A percentile compares a stretch with the other conserved stretches of the same genome.
phyloP scores from a whole-genome alignment of 192 early-diverging fungal genomes.

The Geranomyces variabilis region DNA sequence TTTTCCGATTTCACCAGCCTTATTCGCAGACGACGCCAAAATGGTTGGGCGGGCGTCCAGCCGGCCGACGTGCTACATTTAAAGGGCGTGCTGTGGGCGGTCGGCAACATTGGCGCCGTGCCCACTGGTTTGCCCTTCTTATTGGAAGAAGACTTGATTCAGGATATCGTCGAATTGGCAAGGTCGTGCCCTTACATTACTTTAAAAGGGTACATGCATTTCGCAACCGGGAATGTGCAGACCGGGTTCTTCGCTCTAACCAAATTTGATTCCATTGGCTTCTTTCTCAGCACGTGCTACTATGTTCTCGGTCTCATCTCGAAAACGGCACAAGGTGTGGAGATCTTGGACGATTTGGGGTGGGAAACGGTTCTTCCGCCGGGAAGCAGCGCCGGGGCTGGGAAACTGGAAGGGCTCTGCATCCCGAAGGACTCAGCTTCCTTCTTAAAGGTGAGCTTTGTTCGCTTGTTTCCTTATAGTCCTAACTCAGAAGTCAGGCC shows the following conservation, averaged over 20 bases:
- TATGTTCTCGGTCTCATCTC: slow-evolving; percentile 74
- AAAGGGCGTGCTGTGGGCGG: slow-evolving; percentile 79
- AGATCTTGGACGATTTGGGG: slow-evolving; percentile 68
- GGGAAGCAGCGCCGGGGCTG: slow-evolving; percentile 30
- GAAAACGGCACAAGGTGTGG: slow-evolving; percentile 70
- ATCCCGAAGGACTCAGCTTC: slow-evolving; percentile 62
- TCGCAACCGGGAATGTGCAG: background rate
- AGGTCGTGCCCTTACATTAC: slow-evolving; percentile 69
- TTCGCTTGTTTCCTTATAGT: background rate
- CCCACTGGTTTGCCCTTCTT: slow-evolving; percentile 70
- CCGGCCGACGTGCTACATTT: slow-evolving; percentile 49
- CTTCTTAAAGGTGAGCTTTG: slow-evolving; percentile 62
- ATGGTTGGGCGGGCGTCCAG: slow-evolving; percentile 38
- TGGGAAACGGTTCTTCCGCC: slow-evolving; percentile 71
- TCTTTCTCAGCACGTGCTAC: slow-evolving; percentile 66
- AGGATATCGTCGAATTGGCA: slow-evolving; percentile 72
- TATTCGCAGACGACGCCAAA: slow-evolving; percentile 52
- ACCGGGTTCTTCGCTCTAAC: background rate
- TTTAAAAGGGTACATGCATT: slow-evolving; percentile 66
- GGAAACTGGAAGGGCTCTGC: slow-evolving; percentile 62
- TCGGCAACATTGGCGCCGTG: slow-evolving; percentile 78
- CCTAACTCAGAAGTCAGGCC: too few species aligned
- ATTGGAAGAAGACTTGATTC: slow-evolving; percentile 70
- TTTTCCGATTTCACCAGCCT: slow-evolving; percentile 65
- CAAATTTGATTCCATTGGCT: background rate